Conservation (phyloP, 257 asterid species). For the Orobanche coerulescens region DNA sequence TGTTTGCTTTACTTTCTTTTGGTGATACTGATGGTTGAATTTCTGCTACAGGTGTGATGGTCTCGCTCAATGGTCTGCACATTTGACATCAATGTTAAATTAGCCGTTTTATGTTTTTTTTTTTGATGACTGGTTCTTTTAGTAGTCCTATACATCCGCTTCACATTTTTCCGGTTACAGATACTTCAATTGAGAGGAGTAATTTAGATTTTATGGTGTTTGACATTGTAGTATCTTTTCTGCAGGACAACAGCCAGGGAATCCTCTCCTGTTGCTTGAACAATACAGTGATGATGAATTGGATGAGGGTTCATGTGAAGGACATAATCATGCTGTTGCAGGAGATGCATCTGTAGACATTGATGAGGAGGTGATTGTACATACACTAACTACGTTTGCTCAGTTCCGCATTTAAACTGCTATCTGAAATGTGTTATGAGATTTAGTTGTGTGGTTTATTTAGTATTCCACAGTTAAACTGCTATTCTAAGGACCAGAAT, state of each 20-base stretch:
- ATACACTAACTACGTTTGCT: background rate
- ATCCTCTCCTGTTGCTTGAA: conserved; percentile 80
- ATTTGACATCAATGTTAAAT: conserved; percentile 24
- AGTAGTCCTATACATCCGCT: conserved; percentile 15
- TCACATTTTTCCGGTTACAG: conserved; percentile 16
- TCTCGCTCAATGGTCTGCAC: conserved; percentile 25
- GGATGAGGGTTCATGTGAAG: conserved; percentile 49
- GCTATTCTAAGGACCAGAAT: background rate
- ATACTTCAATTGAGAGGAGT: conserved; percentile 10
- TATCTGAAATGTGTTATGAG: background rate
- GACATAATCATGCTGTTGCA: conserved; percentile 26
- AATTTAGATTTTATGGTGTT: conserved; percentile 17
- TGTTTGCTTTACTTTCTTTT: conserved; percentile 62
- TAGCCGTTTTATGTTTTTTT: conserved; percentile 20
- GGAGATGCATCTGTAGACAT: conserved; percentile 33
- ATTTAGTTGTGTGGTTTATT: background rate
- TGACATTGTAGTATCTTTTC: conserved; percentile 37
- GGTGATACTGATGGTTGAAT: conserved; percentile 62
- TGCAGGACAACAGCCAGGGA: conserved; percentile 58
- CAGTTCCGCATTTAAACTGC: background rate
- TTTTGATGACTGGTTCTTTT: conserved; percentile 14
- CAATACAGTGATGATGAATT: conserved; percentile 93
- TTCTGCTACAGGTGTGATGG: conserved; percentile 74
- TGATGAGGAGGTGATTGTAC: conserved; percentile 51
- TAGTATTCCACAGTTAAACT: background rate